These are phyloP conservation scores for Diaporthe ilicicola DNA, from an alignment of 2,329 filamentous ascomycete species.

Conservation along the genomic window DNA sequence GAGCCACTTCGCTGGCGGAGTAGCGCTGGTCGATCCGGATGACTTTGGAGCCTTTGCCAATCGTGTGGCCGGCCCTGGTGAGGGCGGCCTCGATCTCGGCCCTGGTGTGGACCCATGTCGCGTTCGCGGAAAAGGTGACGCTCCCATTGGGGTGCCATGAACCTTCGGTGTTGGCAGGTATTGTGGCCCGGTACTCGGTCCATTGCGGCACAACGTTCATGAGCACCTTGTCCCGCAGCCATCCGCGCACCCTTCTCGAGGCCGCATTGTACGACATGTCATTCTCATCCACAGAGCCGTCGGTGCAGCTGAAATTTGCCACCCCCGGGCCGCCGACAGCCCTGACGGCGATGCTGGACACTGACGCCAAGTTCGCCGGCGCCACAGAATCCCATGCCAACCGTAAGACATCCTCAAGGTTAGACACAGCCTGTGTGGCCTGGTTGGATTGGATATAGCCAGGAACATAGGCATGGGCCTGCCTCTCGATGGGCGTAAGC, in stretches of 20 bases:
- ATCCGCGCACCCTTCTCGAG: neutral
- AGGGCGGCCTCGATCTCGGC: neutral
- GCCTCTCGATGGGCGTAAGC: neutral
- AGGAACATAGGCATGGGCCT: neutral
- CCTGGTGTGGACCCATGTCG: neutral
- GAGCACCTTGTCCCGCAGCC: neutral
- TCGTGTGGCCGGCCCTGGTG: too few relatives aligned
- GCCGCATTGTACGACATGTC: neutral
- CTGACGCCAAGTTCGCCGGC: neutral
- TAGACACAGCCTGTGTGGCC: neutral
- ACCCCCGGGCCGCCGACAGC: neutral
- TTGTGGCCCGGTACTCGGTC: neutral
- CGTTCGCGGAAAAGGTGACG: neutral
- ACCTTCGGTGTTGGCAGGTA: neutral
- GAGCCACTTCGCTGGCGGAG: neutral
- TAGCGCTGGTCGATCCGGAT: constrained; percentile 11
- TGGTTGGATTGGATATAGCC: neutral
- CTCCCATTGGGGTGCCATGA: neutral
- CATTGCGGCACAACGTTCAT: neutral
- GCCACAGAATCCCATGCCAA: constrained; percentile 3
- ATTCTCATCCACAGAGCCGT: neutral
- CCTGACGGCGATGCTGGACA: neutral
- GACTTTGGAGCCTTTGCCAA: neutral
- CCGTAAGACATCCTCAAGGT: neutral
- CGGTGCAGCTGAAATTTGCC: neutral